Percentiles rank a stretch among this genome's conserved stretches.
Evolutionary conservation across 2,329 filamentous ascomycete genomes (phyloP).

Genomic region (Hymenoscyphus fructigenus): DNA sequence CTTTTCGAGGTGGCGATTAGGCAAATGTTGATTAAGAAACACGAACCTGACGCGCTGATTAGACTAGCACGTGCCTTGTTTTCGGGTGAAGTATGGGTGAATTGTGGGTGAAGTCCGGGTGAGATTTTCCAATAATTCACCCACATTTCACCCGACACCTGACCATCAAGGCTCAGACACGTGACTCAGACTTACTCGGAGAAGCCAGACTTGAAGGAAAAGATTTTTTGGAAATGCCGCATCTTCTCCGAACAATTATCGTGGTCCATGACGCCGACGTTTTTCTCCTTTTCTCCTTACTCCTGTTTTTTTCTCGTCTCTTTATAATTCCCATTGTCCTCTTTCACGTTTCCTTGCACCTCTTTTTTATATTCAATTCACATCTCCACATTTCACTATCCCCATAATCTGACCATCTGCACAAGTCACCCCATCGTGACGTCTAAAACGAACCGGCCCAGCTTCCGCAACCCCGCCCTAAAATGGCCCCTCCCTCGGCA

Average conservation of each 20-base stretch:
- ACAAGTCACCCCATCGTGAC: constrained; percentile 7
- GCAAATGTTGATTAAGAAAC: constrained; percentile 3
- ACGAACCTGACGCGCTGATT: not conserved
- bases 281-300: not conserved
- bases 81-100: too few species aligned
- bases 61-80: not conserved
- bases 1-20: not conserved
- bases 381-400: not conserved
- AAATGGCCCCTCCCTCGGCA: constrained; percentile 24
- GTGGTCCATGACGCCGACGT: constrained; percentile 1
- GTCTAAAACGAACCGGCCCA: not conserved
- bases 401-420: not conserved
- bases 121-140: too few species aligned
- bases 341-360: not conserved
- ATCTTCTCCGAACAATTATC: constrained; percentile 9
- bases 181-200: too few species aligned
- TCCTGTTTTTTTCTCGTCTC: not conserved
- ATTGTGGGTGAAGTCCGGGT: too few species aligned
- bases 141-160: too few species aligned
- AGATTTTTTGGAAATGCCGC: not conserved
- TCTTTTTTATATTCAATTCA: not conserved
- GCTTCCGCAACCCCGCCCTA: not conserved
- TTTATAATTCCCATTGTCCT: not conserved
- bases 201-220: not conserved
- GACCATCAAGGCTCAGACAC: too few species aligned